These are phyloP conservation scores for Sisymbrium altissimum DNA, from an alignment of 345 rosid genomes.

Conservation along the genomic window DNA sequence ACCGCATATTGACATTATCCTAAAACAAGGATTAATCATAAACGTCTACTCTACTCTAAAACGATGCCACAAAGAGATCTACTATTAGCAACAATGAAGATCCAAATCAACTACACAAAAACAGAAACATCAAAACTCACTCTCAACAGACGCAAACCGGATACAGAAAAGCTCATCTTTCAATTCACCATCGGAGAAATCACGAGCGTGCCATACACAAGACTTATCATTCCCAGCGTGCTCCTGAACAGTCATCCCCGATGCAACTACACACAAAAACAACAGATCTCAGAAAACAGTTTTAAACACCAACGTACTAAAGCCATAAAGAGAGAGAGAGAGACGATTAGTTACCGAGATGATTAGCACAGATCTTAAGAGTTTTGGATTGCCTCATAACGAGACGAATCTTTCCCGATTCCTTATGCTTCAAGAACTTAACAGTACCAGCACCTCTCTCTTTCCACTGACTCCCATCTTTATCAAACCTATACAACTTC, in stretches of 20 bases:
- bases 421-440: conserved; percentile 78
- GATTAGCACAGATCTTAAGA: conserved; percentile 95
- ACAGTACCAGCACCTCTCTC: conserved; percentile 92
- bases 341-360: conserved; percentile 45
- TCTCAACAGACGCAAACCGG: conserved; percentile 61
- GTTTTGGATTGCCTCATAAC: conserved; percentile 92
- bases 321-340: background rate
- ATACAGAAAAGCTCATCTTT: conserved; percentile 80
- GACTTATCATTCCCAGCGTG: conserved; percentile 76
- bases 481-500: conserved; percentile 79
- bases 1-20: too few relatives aligned
- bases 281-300: conserved; percentile 1
- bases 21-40: background rate
- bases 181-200: conserved; percentile 66
- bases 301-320: background rate
- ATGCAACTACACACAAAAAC: conserved; percentile 34
- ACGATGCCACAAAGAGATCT: background rate
- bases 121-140: conserved; percentile 37
- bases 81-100: background rate
- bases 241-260: conserved; percentile 57
- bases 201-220: conserved; percentile 66
- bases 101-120: background rate
- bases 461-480: conserved; percentile 84
- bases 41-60: background rate
- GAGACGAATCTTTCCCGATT: conserved; percentile 65